Percentiles rank a stretch among this genome's conserved stretches.
phyloP scores from a whole-genome alignment of 148 eudicot species.

The Limonium bicolor region DNA sequence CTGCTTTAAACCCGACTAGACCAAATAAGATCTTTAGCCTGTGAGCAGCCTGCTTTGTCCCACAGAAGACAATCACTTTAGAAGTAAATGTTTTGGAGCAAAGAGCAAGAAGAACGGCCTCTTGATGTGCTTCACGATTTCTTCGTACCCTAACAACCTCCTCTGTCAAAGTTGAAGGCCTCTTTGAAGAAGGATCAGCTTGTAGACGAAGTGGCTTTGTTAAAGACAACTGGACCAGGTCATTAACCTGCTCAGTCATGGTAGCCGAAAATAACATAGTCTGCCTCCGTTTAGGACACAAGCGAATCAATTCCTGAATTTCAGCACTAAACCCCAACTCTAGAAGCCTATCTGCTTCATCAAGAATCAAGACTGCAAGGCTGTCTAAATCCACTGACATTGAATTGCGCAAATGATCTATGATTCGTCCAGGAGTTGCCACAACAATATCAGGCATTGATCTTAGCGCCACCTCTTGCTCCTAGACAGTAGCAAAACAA shows the following conservation, averaged over 20 bases:
- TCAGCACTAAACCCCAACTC: slow-evolving; percentile 94
- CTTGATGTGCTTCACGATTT: slow-evolving; percentile 77
- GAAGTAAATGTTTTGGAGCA: slow-evolving; percentile 82
- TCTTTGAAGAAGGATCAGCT: slow-evolving; percentile 73
- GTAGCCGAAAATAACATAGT: slow-evolving; percentile 98
- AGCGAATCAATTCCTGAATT: slow-evolving; percentile 70
- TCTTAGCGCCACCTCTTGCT: slow-evolving; percentile 75
- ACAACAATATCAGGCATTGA: slow-evolving; percentile 93
- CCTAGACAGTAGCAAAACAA: slow-evolving; percentile 18
- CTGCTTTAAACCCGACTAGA: slow-evolving; percentile 75
- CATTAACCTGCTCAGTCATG: slow-evolving; percentile 78
- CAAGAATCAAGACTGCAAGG: slow-evolving; percentile 91
- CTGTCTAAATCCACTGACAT: slow-evolving; percentile 89
- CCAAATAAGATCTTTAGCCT: slow-evolving; percentile 90
- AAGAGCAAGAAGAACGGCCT: slow-evolving; percentile 86
- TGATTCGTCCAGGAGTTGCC: slow-evolving; percentile 97
- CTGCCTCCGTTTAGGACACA: slow-evolving; percentile 87
- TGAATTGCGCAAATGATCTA: slow-evolving; percentile 93
- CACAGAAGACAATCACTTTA: slow-evolving; percentile 85
- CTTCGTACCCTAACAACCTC: slow-evolving; percentile 93
- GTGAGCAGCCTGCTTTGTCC: slow-evolving; percentile 85
- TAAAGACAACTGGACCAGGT: slow-evolving; percentile 62
- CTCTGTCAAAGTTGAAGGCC: slow-evolving; percentile 69
- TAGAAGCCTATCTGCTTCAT: slow-evolving; percentile 92
- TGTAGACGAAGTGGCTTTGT: slow-evolving; percentile 71